A percentile compares a stretch with the other conserved stretches of the same genome.
These are phyloP conservation scores for Cladophialophora yegresii DNA, from an alignment of 2,329 filamentous ascomycete genomes.

Conservation along the genomic window DNA sequence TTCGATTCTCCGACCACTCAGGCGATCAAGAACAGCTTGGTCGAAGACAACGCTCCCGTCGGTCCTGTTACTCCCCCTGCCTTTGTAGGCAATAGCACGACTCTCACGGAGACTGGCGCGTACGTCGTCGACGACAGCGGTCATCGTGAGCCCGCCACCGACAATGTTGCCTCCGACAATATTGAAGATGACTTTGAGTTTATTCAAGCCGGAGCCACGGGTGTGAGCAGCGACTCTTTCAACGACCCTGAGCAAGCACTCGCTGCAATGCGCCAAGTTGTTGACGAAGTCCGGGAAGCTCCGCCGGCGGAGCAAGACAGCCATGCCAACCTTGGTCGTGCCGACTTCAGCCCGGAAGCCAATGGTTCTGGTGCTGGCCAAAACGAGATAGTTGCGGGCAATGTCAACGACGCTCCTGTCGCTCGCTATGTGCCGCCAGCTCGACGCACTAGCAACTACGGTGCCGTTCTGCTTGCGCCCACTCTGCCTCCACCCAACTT, in stretches of 20 bases:
- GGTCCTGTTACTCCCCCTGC: background rate
- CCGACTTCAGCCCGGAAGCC: background rate
- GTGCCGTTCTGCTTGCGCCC: background rate
- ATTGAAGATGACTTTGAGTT: slow-evolving; percentile 5
- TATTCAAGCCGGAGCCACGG: background rate
- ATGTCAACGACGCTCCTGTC: background rate
- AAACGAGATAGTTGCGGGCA: background rate
- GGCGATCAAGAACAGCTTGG: background rate
- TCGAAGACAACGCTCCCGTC: background rate
- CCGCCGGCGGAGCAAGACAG: background rate
- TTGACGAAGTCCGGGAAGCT: background rate
- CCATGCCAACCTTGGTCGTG: background rate
- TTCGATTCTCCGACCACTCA: background rate
- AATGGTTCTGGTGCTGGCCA: slow-evolving; percentile 6
- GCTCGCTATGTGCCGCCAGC: slow-evolving; percentile 1
- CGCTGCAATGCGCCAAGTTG: slow-evolving; percentile 4
- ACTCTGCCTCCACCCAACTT: background rate
- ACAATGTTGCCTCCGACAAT: background rate
- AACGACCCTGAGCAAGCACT: slow-evolving; percentile 10
- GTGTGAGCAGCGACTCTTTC: slow-evolving; percentile 5
- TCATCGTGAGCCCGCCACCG: background rate
- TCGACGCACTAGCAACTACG: background rate
- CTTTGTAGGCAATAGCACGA: background rate
- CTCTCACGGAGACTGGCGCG: background rate
- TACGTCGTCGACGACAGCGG: background rate